Evolutionary conservation across 2,329 filamentous ascomycete species (phyloP), one percentile per base, ranked within the genome.

Genomic region (Juglanconis oblonga): DNA sequence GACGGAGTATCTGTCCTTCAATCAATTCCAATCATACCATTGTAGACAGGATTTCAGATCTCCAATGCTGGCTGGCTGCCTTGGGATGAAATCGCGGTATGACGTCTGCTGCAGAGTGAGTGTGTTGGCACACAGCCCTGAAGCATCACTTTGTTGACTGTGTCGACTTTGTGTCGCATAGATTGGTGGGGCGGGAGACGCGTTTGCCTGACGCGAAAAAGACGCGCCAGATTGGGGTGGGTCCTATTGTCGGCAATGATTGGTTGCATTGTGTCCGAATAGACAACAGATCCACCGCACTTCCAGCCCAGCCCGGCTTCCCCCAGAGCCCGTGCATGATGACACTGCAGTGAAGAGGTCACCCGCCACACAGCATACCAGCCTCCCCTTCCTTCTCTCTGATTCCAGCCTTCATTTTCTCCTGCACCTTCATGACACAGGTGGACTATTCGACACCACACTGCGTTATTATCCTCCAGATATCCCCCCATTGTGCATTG

Each of bases 321-420:
- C 24, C 10, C 5, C 17, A 7, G 10, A 24, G n/a, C 32, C 3
- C 32, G 29, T 44, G 11, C 38, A n/a, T 31, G 29, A 32, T 54
- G 29, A n/a, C 38, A 10, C 24, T 35, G 29, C 54, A 32, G 32
- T 42, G 33, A 33, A 17, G 35, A 45, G 14, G 13, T 4, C 42
- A 45, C 42, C 42, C 5, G 42, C 13, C 5, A 14, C 7, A 4
- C 42, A 17, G n/a, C 42, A 33, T 60, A 63, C 61, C 58, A 65
- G 60, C 44, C 56, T 58, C 54, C 56, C 56, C 64, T 63, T 62
- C 60, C 61, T 55, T 64, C 65, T 67, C 62, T 55, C 62, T 58
- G 59, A 52, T 55, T 44, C 29, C 36, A 44, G 47, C 55, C 29
- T 48, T 14, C 32, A 8, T 13, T 48, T 56, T 35, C 35, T 13